Evolutionary conservation across 768 basidiomycete species (phyloP), one percentile per base, ranked within the genome.

Genomic region (Boletus rufocinnamomeus): DNA sequence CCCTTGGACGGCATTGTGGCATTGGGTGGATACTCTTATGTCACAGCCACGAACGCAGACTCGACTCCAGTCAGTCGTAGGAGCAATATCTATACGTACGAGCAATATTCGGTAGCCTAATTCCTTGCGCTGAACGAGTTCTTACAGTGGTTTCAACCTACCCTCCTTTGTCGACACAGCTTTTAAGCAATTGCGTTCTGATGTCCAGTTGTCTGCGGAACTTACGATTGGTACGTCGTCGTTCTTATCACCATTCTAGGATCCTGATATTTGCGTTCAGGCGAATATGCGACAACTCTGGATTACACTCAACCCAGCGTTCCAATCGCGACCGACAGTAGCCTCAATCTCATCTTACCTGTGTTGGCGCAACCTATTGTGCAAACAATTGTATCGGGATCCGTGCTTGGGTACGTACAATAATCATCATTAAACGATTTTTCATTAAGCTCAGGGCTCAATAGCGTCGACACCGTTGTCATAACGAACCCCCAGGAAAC

Each of bases 311-410:
- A 91, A 65, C 63, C 65, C 28, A 69, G 68, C 44, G 79, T 91
- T 19, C 79, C 83, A 2, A 86, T 83, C 19, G 66, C 72, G 27
- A 90, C 89, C 0, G 89, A 89, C 66, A 67, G 78, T 19, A 84
- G 77, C 45, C 74, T 91, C 55, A 76, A 87, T 60, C 70, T 87
- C 37, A 82, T 91, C 52, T 76, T 91, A 7, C 89, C 88, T 7
- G 66, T 87, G 43, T 80, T 91, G 57, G 89, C 89, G 0, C 77
- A 82, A 52, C 89, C 89, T 5, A 89, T 91, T 55, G 88, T 91
- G 6, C 87, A 90, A 69, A 83, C 82, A 60, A 80, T 91, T 56
- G 86, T 91, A 43, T 76, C 79, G 6, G 82, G 77, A 19, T 81
- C 86, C 19, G 69, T 76, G 9, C 69, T 90, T 50, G 80, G 82